Conservation (phyloP, 2,329 filamentous ascomycete species). For the Verticillium nonalfalfae region DNA sequence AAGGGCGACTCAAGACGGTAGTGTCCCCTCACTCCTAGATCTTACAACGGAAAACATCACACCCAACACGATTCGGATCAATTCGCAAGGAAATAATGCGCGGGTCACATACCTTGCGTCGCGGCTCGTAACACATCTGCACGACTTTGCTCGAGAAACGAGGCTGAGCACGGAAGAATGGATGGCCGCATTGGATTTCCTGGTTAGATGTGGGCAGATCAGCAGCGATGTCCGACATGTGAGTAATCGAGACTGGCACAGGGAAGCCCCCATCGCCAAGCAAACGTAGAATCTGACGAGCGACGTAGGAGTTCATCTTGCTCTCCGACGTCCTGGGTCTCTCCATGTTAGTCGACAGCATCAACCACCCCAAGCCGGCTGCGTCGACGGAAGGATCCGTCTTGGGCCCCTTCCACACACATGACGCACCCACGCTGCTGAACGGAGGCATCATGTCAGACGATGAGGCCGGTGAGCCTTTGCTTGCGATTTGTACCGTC, state of each 20-base stretch:
- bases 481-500: slow-evolving; percentile 62
- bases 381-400: slow-evolving; percentile 67
- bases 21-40: slow-evolving; percentile 49
- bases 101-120: slow-evolving; percentile 64
- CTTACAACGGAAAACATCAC: slow-evolving; percentile 71
- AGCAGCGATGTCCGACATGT: slow-evolving; percentile 62
- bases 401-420: slow-evolving; percentile 75
- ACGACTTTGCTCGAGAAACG: slow-evolving; percentile 72
- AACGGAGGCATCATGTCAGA: slow-evolving; percentile 54
- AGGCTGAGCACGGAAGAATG: slow-evolving; percentile 66
- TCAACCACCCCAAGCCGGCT: slow-evolving; percentile 69
- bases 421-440: slow-evolving; percentile 51
- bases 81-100: slow-evolving; percentile 55
- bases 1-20: background rate
- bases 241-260: slow-evolving; percentile 12
- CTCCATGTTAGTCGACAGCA: slow-evolving; percentile 67
- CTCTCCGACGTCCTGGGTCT: slow-evolving; percentile 70
- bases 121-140: slow-evolving; percentile 63
- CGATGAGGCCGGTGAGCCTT: slow-evolving; percentile 58
- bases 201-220: slow-evolving; percentile 62
- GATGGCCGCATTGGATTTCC: slow-evolving; percentile 63
- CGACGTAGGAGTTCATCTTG: slow-evolving; percentile 61
- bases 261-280: background rate
- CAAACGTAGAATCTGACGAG: background rate
- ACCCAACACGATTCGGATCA: slow-evolving; percentile 63